Base-by-base conservation (phyloP, 441 rosid genomes). In the Viola pubescens region DNA sequence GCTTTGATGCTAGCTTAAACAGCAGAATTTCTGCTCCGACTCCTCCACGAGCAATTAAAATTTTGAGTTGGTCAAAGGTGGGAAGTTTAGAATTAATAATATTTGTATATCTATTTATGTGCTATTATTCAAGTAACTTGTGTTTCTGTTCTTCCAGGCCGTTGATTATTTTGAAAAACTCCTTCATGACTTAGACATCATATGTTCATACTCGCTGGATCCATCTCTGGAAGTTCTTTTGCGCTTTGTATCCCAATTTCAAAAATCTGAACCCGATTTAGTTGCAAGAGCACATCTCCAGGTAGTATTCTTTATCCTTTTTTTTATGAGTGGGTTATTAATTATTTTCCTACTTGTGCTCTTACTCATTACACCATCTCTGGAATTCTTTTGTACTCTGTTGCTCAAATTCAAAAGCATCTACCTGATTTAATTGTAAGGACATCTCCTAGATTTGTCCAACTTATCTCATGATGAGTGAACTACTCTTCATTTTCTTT, bases 241-340 rank as follows among this genome's bases (percentile, higher is more conserved):
- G 75, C 85, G 73, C 62, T 94, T 86, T 73, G 77, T 82, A 76
- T 84, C 78, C 70, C 89, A 79, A 63, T 94, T 94, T 78, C 98
- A 94, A 64, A 94, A 84, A 52, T 77, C 86, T 75, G 74, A 79
- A 67, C 97, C 98, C 57, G 97, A 86, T 79, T 75, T 94, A 74
- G 87, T 89, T 61, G 84, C 98, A 58, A 80, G 97, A 71, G 94
- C 97, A 69, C 91, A 89, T 86, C 88, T 89, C 60, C 98, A 94
- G 98, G 98, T 94, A 74, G 37, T 41, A 69, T 50, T 26, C 51
- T 54, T 7, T 64, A 34, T 59, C 63, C 49, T 48, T 68, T 47
- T 10, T 63, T 52, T 44, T 63, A 2, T 26, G 34, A 26, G 34
- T 26, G 34, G 59, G 8, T 42, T 40, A 53, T 58, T 39, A 26